Conservation (phyloP, 768 basidiomycete genomes). For the Lepiota venenata region DNA sequence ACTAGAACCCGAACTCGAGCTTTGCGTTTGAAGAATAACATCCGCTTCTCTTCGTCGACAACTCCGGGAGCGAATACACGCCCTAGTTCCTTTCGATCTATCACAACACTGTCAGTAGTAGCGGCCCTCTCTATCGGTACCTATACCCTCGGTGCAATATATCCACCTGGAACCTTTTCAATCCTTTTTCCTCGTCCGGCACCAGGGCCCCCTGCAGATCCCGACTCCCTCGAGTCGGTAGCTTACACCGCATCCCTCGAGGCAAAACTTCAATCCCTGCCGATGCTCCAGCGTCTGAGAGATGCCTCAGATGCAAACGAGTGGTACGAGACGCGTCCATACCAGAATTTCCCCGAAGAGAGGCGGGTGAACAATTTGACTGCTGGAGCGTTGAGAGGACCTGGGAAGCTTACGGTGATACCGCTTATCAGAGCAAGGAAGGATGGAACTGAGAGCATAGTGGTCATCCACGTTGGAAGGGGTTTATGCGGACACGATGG, state of each 20-base stretch:
- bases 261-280: slow-evolving; percentile 59
- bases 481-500: slow-evolving; percentile 93
- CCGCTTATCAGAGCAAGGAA: slow-evolving; percentile 71
- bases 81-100: neutral
- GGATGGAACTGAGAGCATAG: slow-evolving; percentile 73
- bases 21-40: neutral
- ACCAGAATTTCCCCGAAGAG: slow-evolving; percentile 64
- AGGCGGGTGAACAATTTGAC: slow-evolving; percentile 80
- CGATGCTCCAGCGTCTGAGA: slow-evolving; percentile 50
- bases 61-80: neutral
- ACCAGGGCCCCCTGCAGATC: slow-evolving; percentile 59
- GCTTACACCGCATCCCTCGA: slow-evolving; percentile 64
- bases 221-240: slow-evolving; percentile 53
- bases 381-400: slow-evolving; percentile 81
- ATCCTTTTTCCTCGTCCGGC: slow-evolving; percentile 76
- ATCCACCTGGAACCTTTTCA: slow-evolving; percentile 62
- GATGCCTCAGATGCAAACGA: slow-evolving; percentile 43
- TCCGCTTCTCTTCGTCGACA: slow-evolving; percentile 7
- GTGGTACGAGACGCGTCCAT: slow-evolving; percentile 83
- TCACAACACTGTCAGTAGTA: neutral
- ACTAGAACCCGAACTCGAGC: slow-evolving; percentile 1
- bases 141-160: slow-evolving; percentile 57
- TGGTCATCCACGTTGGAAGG: slow-evolving; percentile 79
- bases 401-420: slow-evolving; percentile 77
- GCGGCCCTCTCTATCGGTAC: neutral